Evolutionary conservation across 148 eudicot species (phyloP).

Genomic region (Camellia granthamiana): DNA sequence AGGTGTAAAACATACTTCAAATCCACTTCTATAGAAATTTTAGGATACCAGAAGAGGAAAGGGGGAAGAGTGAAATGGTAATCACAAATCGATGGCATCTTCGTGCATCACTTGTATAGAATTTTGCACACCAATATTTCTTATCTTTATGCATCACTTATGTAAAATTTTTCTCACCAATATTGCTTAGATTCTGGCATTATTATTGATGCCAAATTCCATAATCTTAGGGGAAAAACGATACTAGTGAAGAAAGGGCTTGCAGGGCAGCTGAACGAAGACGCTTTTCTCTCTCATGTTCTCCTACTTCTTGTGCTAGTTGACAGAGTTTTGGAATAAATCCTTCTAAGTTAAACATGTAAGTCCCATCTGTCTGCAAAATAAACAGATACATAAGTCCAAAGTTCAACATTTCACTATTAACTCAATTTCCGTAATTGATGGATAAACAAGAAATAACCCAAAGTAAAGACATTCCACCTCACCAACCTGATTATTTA

Average conservation of each 20-base stretch:
- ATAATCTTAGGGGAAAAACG: background rate
- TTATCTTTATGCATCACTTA: too few species aligned
- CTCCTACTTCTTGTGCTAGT: too few species aligned
- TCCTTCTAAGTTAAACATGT: conserved; percentile 77
- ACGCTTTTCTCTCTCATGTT: too few species aligned
- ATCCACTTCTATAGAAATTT: too few species aligned
- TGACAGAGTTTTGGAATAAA: conserved; percentile 43
- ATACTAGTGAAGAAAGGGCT: conserved; percentile 89
- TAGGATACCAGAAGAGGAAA: too few species aligned
- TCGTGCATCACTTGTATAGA: background rate
- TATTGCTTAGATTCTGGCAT: background rate
- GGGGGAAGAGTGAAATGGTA: background rate
- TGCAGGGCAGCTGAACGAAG: conserved; percentile 39
- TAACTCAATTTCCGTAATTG: background rate
- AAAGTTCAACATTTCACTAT: background rate
- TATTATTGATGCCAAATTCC: background rate
- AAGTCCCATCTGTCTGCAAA: conserved; percentile 82
- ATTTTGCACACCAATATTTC: background rate
- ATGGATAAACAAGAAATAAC: background rate
- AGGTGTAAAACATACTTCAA: too few species aligned
- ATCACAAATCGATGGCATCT: background rate
- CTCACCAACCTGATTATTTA: conserved; percentile 26
- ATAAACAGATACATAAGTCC: conserved; percentile 13
- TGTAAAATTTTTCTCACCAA: too few species aligned
- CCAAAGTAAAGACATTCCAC: background rate